Conservation (phyloP, 192 early-diverging fungal genomes). For the Neocallimastix lanati region DNA sequence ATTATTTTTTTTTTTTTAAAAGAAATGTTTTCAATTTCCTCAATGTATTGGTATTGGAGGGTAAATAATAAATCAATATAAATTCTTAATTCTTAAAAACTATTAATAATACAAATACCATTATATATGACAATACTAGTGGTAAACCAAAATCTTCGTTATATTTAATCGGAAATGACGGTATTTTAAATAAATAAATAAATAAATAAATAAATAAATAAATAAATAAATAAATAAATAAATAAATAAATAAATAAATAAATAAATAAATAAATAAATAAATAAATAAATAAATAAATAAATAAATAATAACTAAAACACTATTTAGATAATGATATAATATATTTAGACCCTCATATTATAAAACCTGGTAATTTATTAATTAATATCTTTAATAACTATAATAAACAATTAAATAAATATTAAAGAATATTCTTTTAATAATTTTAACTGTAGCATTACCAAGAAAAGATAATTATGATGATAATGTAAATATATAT, state of each 20-base stretch:
- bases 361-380: constrained; percentile 42
- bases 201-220: too few species aligned
- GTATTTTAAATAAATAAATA: constrained; percentile 25
- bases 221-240: too few species aligned
- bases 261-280: too few species aligned
- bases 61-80: too few species aligned
- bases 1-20: constrained; percentile 2
- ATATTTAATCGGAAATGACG: constrained; percentile 80
- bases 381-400: constrained; percentile 27
- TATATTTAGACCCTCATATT: constrained; percentile 88
- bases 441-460: neutral
- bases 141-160: constrained; percentile 86
- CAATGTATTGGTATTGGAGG: constrained; percentile 83
- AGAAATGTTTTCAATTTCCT: constrained; percentile 57
- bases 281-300: too few species aligned
- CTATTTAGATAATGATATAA: constrained; percentile 55
- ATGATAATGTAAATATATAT: neutral
- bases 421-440: neutral
- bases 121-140: constrained; percentile 11
- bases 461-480: constrained; percentile 12
- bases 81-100: too few species aligned
- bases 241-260: too few species aligned
- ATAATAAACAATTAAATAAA: neutral
- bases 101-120: too few species aligned
- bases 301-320: too few species aligned